Base-by-base conservation (phyloP, 2,329 filamentous ascomycete genomes). In the Alternaria arborescens region DNA sequence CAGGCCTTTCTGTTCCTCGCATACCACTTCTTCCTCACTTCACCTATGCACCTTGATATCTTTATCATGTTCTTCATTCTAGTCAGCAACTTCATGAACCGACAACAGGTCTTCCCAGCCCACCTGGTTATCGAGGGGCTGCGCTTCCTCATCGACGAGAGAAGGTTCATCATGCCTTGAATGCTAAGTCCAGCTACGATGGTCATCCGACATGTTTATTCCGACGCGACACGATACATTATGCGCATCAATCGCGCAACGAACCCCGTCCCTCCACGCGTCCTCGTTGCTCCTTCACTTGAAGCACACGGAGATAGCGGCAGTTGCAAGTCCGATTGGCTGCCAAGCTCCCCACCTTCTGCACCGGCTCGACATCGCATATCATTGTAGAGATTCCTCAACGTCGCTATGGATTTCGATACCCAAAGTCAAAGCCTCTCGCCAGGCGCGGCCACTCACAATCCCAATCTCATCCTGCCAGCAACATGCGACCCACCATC, bases 401-500 rank as follows among this genome's bases (percentile, higher is more conserved):
- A 61, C 43, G 48, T 53, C 50, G 51, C 60, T 44, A 78, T 78
- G 76, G 75, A 78, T 66, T 67, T 77, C 60, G 76, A 77, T 52
- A 70, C 71, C 5, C 69, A 69, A 18, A 77, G 74, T 55, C 74
- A 77, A 62, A 76, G 73, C 62, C 74, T 79, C 16, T 79, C 78
- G 38, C 77, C 77, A 26, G 67, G 68, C 47, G 73, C 74, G 52
- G 77, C 72, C 24, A 74, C 70, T 26, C 71, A 72, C 38, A 69
- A 74, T 46, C 67, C 81, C 11, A 82, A 80, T 63, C 81, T 88
- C 10, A 81, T 89, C 69, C 86, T 98, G 3, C 94, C 94, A 1
- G 83, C 89, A 34, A 96, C 92, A 68, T 97, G 93, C 77, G 92
- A 97, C 70, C 94, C 94, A 26, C 93, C 94, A 0, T 86, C 88